These are phyloP conservation scores for Cercospora nicotianae DNA, from an alignment of 2,329 filamentous ascomycete species.

Conservation along the genomic window DNA sequence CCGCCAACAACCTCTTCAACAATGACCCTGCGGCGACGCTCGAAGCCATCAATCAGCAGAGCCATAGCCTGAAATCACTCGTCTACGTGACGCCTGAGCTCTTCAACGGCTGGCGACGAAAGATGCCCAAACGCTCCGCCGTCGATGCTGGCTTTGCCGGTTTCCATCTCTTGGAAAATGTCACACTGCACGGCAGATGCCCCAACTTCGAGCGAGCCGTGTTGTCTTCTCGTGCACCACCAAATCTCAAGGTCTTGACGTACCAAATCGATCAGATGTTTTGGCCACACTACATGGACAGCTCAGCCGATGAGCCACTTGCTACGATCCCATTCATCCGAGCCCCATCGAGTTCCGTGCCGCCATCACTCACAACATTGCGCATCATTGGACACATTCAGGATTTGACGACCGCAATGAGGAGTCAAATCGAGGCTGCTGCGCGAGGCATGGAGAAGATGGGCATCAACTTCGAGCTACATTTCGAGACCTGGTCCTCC, in stretches of 20 bases:
- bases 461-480: slow-evolving; percentile 18
- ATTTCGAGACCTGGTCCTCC: slow-evolving; percentile 3
- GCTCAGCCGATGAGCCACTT: slow-evolving; percentile 1
- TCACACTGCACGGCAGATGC: slow-evolving; percentile 24
- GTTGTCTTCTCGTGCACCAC: slow-evolving; percentile 24
- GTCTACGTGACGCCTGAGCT: slow-evolving; percentile 22
- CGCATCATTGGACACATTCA: neutral
- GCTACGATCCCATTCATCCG: slow-evolving; percentile 23
- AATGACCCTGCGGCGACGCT: slow-evolving; percentile 17
- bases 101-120: neutral
- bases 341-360: slow-evolving; percentile 22
- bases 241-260: slow-evolving; percentile 18
- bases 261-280: slow-evolving; percentile 18
- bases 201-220: slow-evolving; percentile 28
- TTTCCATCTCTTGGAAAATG: slow-evolving; percentile 20
- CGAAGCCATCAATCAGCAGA: slow-evolving; percentile 26
- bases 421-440: slow-evolving; percentile 8
- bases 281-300: neutral
- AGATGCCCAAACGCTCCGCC: neutral
- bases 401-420: neutral
- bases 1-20: slow-evolving; percentile 26
- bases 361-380: slow-evolving; percentile 10
- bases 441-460: slow-evolving; percentile 11
- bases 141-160: slow-evolving; percentile 24
- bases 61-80: slow-evolving; percentile 22